Evolutionary conservation across 116 monocot species (phyloP).

Genomic region (Papilionanthe hybrid): DNA sequence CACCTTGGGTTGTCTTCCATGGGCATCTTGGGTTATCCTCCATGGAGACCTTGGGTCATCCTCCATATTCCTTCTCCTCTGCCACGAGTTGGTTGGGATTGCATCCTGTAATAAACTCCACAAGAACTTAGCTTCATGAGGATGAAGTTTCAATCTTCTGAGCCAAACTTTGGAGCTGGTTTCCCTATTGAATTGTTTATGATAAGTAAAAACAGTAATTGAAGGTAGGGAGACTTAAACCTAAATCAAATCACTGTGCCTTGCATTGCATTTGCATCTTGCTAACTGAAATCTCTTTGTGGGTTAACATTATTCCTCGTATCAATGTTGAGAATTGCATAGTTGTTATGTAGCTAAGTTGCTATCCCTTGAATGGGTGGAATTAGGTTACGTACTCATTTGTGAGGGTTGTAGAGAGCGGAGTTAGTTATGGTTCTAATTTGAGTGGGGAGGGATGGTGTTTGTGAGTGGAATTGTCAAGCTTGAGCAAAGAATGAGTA

Average conservation of each 20-base stretch:
- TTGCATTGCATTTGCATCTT: neutral
- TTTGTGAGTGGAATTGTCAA: no score
- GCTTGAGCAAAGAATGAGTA: neutral
- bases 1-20: no score
- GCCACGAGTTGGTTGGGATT: no score
- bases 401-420: neutral
- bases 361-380: neutral
- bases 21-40: no score
- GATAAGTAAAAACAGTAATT: no score
- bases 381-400: neutral
- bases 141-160: no score
- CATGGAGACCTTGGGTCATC: no score
- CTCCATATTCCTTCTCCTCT: no score
- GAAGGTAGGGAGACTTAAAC: neutral
- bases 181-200: no score
- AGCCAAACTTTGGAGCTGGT: no score
- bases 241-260: neutral
- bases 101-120: no score
- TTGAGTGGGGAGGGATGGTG: neutral
- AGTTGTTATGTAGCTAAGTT: neutral
- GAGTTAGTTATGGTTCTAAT: neutral
- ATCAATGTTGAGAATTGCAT: neutral
- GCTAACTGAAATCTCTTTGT: neutral
- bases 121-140: no score
- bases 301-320: neutral